Base-by-base conservation (phyloP, 441 rosid species). In the Arabidopsis lyrata region DNA sequence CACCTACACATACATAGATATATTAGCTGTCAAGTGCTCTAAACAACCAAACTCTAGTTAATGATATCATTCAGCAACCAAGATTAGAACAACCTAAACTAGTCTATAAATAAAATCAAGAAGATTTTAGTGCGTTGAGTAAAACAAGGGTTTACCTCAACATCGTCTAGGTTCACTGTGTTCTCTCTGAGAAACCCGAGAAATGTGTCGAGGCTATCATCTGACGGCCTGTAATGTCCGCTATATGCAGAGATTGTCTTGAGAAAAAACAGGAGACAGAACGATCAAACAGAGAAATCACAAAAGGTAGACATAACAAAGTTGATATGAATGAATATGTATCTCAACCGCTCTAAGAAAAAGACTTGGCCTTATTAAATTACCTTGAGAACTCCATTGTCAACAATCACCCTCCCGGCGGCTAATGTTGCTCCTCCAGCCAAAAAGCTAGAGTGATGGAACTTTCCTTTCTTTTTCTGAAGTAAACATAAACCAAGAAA, bases 401-500 rank as follows among this genome's bases (percentile, higher is more conserved):
- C 93, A 31, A 78, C 91, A 31, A 53, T 75, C 4, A 94, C 81
- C 80, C 97, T 87, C 82, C 99, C 99, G 3, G 99, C 97, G 2
- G 96, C 96, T 76, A 91, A 63, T 1, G 99, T 87, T 48, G 85
- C 89, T 81, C 99, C 99, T 36, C 99, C 99, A 2, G 99, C 99
- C 83, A 94, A 81, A 71, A 94, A 94, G 74, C 97, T 94, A 3
- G 99, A 94, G 84, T 94, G 97, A 75, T 94, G 99, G 74, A 94
- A 94, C 52, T 34, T 68, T 66, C 99, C 99, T 80, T 94, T 94
- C 97, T 87, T 87, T 72, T 94, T 94, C 97, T 94, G 86, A 60
- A 82, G 66, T 72, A 66, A 16, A 56, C 39, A 31, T 68, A 34
- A 47, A 42, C 52, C 59, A 68, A 44, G 29, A 61, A 34, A 20